phyloP scores from a whole-genome alignment of 306 rosid genomes.

The Ceratonia siliqua region DNA sequence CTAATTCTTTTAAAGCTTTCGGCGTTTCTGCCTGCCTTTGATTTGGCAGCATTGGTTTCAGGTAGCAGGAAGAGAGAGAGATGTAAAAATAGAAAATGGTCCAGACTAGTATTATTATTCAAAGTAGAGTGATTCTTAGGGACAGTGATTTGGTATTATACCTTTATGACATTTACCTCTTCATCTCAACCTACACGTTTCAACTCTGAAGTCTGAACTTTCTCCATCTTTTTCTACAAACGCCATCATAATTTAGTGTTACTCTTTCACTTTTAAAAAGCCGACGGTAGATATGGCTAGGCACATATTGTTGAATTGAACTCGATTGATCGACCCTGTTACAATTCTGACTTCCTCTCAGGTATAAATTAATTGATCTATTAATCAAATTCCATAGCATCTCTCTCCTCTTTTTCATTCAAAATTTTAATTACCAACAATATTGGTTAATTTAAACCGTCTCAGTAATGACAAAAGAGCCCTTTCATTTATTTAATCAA shows the following conservation, averaged over 20 bases:
- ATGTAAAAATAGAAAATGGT: background rate
- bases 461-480: background rate
- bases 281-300: background rate
- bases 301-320: background rate
- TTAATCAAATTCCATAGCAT: background rate
- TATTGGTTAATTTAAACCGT: background rate
- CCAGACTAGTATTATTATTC: background rate
- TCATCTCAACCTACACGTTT: background rate
- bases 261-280: background rate
- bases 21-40: background rate
- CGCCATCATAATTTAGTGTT: background rate
- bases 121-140: background rate
- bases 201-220: background rate
- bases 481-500: background rate
- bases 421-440: background rate
- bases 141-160: background rate
- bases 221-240: background rate
- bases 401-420: background rate
- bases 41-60: constrained; percentile 11
- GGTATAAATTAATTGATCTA: background rate
- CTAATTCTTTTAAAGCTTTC: constrained; percentile 4
- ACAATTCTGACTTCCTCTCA: background rate
- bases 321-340: background rate
- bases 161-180: background rate
- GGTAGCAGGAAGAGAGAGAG: constrained; percentile 10